Evolutionary conservation across 2,329 filamentous ascomycete species (phyloP), one percentile per base, ranked within the genome.

Genomic region (Trematosphaeria pertusa): DNA sequence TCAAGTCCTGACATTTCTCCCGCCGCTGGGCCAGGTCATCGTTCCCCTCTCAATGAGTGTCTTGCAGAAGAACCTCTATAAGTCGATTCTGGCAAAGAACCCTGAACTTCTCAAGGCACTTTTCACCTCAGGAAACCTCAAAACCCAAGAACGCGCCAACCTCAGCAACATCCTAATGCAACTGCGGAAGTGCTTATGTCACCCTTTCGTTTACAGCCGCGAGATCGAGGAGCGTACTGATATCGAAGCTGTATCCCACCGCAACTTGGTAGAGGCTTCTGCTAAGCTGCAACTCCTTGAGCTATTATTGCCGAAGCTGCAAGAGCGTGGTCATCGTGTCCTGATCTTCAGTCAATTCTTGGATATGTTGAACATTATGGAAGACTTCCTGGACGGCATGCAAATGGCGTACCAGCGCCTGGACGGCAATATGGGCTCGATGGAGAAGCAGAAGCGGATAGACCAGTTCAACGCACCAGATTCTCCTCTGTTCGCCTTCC

Each of bases 281-380:
- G 85, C 89, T 1, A 99, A 99, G 71, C 81, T 99, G 4, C 81
- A 93, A 48, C 76, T 99, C 4, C 77, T 99, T 1, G 86, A 93
- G 56, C 74, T 91, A 8, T 88, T 99, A 79, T 80, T 99, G 2
- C 92, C 93, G 0, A 96, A 92, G 70, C 80, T 99, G 0, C 84
- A 87, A 58, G 87, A 91, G 62, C 84, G 88, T 18, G 93, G 93
- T 0, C 92, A 99, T 67, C 84, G 94, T 3, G 92, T 97, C 0
- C 78, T 99, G 15, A 89, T 99, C 24, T 99, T 99, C 73, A 97
- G 91, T 66, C 94, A 99, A 66, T 99, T 97, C 55, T 78, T 99
- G 2, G 83, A 87, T 43, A 92, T 95, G 75, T 80, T 99, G 2
- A 74, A 92, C 61, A 88, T 99, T 31, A 76, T 96, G 7, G 94